Base-by-base conservation (phyloP, 192 early-diverging fungal genomes). In the Allomyces arbusculus region DNA sequence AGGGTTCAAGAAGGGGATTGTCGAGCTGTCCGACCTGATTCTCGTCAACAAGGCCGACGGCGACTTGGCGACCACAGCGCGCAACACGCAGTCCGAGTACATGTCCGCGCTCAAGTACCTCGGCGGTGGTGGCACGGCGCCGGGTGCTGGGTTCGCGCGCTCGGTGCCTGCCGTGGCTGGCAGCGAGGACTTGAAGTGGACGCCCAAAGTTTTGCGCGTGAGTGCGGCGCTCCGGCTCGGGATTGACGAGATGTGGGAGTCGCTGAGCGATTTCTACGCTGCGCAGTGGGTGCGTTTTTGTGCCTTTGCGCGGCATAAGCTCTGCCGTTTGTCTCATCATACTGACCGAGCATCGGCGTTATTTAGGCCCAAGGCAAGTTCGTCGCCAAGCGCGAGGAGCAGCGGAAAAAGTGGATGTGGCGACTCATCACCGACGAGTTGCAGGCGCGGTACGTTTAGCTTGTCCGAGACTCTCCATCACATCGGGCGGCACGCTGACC, bases 1-100 rank as follows among this genome's bases (percentile, higher is more conserved):
- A 80, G 90, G 90, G 10, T 81, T 92, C 72, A 92, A 92, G 76
- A 86, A 87, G 67, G 90, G 90, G 1, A 91, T 92, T 43, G 84
- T 92, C 70, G 90, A 92, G 73, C 77, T 91, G 16, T 82, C 87
- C 6, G 89, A 92, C 71, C 68, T 92, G 25, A 78, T 92, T 0
- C 74, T 92, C 44, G 83, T 92, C 67, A 92, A 86, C 73, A 92
- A 92, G 69, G 76, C 83, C 0, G 90, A 92, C 67, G 90, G 90
- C 3, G 76, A 74, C 0, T 71, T 92, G 19, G 80, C 76, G 14
- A 68, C 74, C 24, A 69, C 86, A 10, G 89, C 87, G 0, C 76
- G 79, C 33, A 75, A 81, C 66, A 85, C 87, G 0, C 76, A 80
- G 33, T 77, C 81, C 63, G 84, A 92, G 61, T 87, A 88, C 68